These are phyloP conservation scores for Fusarium tricinctum DNA, from an alignment of 2,329 filamentous ascomycete genomes.

Conservation along the genomic window DNA sequence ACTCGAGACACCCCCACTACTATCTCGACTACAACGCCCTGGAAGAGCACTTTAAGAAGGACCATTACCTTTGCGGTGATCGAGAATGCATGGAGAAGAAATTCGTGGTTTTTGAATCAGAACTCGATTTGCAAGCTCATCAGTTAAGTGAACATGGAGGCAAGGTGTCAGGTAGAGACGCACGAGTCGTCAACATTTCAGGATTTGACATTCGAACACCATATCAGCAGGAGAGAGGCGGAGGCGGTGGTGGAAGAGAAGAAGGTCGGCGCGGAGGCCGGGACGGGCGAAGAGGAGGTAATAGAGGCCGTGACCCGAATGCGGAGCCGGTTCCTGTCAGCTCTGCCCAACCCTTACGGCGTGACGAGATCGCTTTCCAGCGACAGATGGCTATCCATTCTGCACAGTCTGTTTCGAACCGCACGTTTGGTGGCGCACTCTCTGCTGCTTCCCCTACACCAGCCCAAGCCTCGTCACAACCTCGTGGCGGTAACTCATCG, in stretches of 20 bases:
- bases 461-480: constrained; percentile 43
- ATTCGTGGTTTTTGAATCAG: constrained; percentile 95
- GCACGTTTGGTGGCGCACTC: constrained; percentile 88
- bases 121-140: constrained; percentile 95
- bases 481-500: constrained; percentile 43
- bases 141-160: constrained; percentile 88
- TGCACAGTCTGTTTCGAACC: constrained; percentile 81
- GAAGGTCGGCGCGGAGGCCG: constrained; percentile 67
- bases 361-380: constrained; percentile 93
- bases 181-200: constrained; percentile 87
- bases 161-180: constrained; percentile 87
- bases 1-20: constrained; percentile 84
- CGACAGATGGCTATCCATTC: constrained; percentile 92
- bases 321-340: constrained; percentile 82
- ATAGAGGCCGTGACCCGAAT: constrained; percentile 86
- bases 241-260: constrained; percentile 58
- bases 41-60: constrained; percentile 87
- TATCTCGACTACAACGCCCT: constrained; percentile 90
- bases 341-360: constrained; percentile 82
- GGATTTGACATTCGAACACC: constrained; percentile 83
- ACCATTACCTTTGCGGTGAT: constrained; percentile 89
- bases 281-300: constrained; percentile 61
- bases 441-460: constrained; percentile 59
- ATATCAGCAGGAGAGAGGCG: constrained; percentile 73
- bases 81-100: constrained; percentile 95